Evolutionary conservation across 1,139 yeast species (phyloP).

Genomic region (Debaryomyces coudertii): DNA sequence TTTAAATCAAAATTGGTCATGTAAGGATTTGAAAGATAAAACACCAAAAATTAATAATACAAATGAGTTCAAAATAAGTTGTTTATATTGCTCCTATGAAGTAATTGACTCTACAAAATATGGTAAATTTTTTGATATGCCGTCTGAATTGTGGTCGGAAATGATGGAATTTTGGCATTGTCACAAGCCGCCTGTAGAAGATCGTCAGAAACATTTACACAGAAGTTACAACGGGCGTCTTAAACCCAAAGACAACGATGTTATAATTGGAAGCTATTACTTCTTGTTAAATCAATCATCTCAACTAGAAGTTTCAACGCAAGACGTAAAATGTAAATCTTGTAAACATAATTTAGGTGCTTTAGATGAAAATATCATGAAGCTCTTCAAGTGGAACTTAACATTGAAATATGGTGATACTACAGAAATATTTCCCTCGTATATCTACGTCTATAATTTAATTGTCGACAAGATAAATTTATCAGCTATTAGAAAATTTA

Average conservation of each 20-base stretch:
- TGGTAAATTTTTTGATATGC: slow-evolving; percentile 61
- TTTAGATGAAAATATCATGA: slow-evolving; percentile 24
- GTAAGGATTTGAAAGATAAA: slow-evolving; percentile 36
- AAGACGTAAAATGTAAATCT: slow-evolving; percentile 25
- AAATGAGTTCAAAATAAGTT: slow-evolving; percentile 37
- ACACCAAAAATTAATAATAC: slow-evolving; percentile 31
- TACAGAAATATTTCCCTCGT: slow-evolving; percentile 33
- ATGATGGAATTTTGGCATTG: slow-evolving; percentile 99
- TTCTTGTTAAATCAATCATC: slow-evolving; percentile 39
- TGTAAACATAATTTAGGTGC: slow-evolving; percentile 42
- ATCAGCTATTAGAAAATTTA: slow-evolving; percentile 51
- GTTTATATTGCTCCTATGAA: slow-evolving; percentile 31
- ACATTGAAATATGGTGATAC: slow-evolving; percentile 26
- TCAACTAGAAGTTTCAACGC: slow-evolving; percentile 8
- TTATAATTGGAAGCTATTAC: slow-evolving; percentile 64
- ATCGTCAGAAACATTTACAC: slow-evolving; percentile 14
- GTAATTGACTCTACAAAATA: slow-evolving; percentile 35
- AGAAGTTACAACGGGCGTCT: slow-evolving; percentile 42
- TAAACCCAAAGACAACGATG: slow-evolving; percentile 44
- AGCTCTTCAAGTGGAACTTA: slow-evolving; percentile 66
- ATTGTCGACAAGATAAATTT: slow-evolving; percentile 51
- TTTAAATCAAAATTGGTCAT: slow-evolving; percentile 40
- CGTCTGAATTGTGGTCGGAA: slow-evolving; percentile 93
- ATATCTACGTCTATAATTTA: slow-evolving; percentile 40
- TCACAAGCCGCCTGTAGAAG: slow-evolving; percentile 68